These are phyloP conservation scores for Auriscalpium microsporum DNA, from an alignment of 768 basidiomycete species.

Conservation along the genomic window DNA sequence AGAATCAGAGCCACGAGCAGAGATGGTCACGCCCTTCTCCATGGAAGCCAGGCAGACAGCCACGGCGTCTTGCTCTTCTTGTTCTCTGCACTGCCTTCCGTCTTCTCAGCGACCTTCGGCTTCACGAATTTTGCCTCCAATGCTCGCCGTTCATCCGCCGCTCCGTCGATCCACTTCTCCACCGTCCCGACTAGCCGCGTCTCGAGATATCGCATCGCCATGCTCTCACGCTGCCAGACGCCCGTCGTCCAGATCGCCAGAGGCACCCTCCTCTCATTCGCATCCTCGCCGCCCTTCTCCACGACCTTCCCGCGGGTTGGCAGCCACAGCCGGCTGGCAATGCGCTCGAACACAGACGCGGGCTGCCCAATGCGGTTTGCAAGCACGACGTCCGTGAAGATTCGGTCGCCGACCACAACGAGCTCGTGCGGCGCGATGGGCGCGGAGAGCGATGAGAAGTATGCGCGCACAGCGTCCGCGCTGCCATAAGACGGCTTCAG, in stretches of 20 bases:
- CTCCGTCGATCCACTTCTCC: conserved; percentile 28
- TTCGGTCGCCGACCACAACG: conserved; percentile 82
- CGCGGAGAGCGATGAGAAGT: conserved; percentile 53
- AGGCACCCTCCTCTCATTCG: conserved; percentile 31
- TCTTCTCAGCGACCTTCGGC: not conserved
- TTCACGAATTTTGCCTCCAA: conserved; percentile 15
- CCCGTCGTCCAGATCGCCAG: conserved; percentile 64
- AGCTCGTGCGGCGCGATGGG: conserved; percentile 57
- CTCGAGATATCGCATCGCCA: conserved; percentile 54
- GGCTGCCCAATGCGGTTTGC: conserved; percentile 58
- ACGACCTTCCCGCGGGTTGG: conserved; percentile 4
- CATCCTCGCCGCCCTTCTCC: conserved; percentile 3
- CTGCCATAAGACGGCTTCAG: conserved; percentile 81
- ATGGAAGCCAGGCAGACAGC: too few species aligned
- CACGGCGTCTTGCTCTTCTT: too few species aligned
- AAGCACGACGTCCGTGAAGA: conserved; percentile 88
- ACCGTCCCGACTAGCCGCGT: conserved; percentile 38
- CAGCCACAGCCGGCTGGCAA: conserved; percentile 1
- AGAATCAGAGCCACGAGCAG: too few species aligned
- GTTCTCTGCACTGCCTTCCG: not conserved
- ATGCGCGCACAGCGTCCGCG: conserved; percentile 56
- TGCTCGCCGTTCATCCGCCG: conserved; percentile 3
- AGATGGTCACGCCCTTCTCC: too few species aligned
- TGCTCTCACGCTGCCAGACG: conserved; percentile 60
- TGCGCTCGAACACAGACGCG: not conserved